These are phyloP conservation scores for Nemophila menziesii DNA, from an alignment of 257 asterid genomes.

Conservation along the genomic window DNA sequence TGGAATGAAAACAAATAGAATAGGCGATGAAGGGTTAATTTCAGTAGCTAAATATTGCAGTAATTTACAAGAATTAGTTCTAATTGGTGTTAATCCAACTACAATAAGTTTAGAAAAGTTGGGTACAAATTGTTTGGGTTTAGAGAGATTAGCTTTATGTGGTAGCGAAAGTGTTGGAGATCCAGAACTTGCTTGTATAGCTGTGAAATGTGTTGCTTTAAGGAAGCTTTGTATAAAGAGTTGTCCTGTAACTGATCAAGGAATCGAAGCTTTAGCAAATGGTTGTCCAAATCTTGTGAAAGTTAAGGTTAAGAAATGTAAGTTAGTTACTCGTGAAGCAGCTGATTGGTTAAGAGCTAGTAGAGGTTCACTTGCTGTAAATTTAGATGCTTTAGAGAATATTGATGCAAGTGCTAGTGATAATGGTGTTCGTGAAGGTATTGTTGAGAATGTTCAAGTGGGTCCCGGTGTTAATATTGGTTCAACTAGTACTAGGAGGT, in stretches of 20 bases:
- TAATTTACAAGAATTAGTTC: slow-evolving; percentile 17
- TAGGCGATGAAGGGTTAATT: slow-evolving; percentile 18
- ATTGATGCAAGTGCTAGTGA: neutral
- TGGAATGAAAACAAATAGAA: slow-evolving; percentile 19
- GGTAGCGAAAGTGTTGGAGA: slow-evolving; percentile 23
- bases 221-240: slow-evolving; percentile 22
- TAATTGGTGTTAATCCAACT: slow-evolving; percentile 15
- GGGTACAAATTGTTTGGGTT: slow-evolving; percentile 9
- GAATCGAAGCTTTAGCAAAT: slow-evolving; percentile 13
- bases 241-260: slow-evolving; percentile 12
- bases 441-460: neutral
- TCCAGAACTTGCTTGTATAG: slow-evolving; percentile 13
- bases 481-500: too few species aligned
- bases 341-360: slow-evolving; percentile 13
- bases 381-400: slow-evolving; percentile 7
- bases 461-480: too few species aligned
- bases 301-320: slow-evolving; percentile 17
- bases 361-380: slow-evolving; percentile 10
- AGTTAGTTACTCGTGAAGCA: slow-evolving; percentile 13
- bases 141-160: slow-evolving; percentile 18
- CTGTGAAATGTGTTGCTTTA: slow-evolving; percentile 14
- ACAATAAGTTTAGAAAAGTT: slow-evolving; percentile 5
- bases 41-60: slow-evolving; percentile 9
- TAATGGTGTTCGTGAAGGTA: slow-evolving; percentile 5
- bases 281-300: slow-evolving; percentile 22